Percentiles rank a stretch among this genome's conserved stretches.
phyloP scores from a whole-genome alignment of 495 filamentous ascomycete species.

The Neurospora tetrasperma region DNA sequence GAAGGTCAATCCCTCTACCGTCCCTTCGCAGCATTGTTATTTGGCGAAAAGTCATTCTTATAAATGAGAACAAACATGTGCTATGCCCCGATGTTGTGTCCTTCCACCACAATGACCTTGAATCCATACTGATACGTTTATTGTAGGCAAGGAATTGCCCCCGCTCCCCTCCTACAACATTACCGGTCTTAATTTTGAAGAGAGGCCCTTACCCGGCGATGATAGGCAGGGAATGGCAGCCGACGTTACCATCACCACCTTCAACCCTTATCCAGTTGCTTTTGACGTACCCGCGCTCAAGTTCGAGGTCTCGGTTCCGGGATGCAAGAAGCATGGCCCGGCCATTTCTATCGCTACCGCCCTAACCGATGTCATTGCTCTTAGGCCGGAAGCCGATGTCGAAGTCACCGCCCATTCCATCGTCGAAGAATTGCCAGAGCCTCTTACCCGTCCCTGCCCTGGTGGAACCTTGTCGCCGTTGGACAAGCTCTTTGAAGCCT shows the following conservation, averaged over 20 bases:
- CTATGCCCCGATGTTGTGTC: background rate
- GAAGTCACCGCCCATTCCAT: constrained; percentile 57
- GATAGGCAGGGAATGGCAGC: constrained; percentile 57
- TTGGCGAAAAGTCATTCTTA: constrained; percentile 38
- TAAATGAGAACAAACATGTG: constrained; percentile 13
- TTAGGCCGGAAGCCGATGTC: constrained; percentile 55
- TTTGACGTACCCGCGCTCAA: constrained; percentile 66
- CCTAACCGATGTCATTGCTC: constrained; percentile 50
- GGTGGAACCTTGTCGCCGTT: constrained; percentile 67
- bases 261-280: constrained; percentile 64
- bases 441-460: constrained; percentile 62
- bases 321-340: constrained; percentile 60
- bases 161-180: constrained; percentile 68
- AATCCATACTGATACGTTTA: constrained; percentile 19
- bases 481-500: constrained; percentile 70
- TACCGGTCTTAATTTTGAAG: constrained; percentile 61
- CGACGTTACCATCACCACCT: constrained; percentile 57
- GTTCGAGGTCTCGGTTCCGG: constrained; percentile 74
- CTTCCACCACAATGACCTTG: background rate
- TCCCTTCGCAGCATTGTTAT: constrained; percentile 42
- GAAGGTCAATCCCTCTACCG: constrained; percentile 65
- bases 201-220: constrained; percentile 41
- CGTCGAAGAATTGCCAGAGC: constrained; percentile 58
- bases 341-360: constrained; percentile 58
- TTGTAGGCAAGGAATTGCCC: constrained; percentile 56